Percentiles rank a stretch among this genome's conserved stretches.
Conservation (phyloP, 805 yeast genomes). For the Kodamaea neixiangensis region DNA sequence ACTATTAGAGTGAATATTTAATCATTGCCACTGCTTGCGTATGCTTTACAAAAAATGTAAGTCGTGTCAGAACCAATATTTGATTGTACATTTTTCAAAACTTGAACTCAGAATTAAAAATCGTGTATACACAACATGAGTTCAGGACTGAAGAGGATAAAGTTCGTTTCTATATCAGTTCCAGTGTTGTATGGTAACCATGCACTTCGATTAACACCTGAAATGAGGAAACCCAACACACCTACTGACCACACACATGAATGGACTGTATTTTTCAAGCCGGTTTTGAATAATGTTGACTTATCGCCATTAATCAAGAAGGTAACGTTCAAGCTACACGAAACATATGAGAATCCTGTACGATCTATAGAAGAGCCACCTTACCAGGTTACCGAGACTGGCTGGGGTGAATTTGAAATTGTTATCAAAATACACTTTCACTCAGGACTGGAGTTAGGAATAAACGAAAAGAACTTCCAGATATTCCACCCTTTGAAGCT, state of each 20-base stretch:
- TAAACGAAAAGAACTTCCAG: conserved; percentile 79
- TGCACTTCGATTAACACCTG: conserved; percentile 60
- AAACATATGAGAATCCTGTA: conserved; percentile 86
- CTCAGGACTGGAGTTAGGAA: conserved; percentile 62
- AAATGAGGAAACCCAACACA: conserved; percentile 52
- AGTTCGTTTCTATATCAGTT: conserved; percentile 57
- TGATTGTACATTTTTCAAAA: neutral
- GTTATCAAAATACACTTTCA: conserved; percentile 83
- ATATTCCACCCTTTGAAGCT: conserved; percentile 87
- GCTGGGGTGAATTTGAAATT: conserved; percentile 99
- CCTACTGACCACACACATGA: conserved; percentile 92
- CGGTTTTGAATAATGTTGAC: conserved; percentile 68
- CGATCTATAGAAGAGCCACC: conserved; percentile 89
- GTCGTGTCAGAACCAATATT: conserved; percentile 7
- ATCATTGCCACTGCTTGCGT: neutral
- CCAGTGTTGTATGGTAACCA: conserved; percentile 83
- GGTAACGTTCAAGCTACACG: conserved; percentile 93
- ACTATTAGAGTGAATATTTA: neutral
- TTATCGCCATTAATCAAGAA: conserved; percentile 78
- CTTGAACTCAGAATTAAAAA: neutral
- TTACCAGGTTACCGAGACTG: conserved; percentile 93
- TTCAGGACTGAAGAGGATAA: conserved; percentile 21
- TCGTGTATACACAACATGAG: conserved; percentile 12
- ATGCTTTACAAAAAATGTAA: neutral
- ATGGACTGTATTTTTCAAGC: conserved; percentile 94